A percentile compares a stretch with the other conserved stretches of the same genome.
Conservation (phyloP, 768 basidiomycete species). For the Kwoniella dendrophila region DNA sequence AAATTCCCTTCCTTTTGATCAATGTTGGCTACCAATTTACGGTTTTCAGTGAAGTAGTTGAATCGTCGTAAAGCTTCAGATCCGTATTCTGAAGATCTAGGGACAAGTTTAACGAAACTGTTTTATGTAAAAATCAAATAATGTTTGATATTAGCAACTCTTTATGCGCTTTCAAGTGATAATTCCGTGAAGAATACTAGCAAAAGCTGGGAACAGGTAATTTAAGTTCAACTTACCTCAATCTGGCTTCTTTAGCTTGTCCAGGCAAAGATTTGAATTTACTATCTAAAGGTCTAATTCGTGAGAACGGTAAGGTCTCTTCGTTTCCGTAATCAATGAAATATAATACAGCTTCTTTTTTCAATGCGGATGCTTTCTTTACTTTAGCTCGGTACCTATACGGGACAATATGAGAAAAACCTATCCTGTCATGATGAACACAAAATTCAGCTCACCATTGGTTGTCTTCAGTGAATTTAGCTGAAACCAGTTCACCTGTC, state of each 20-base stretch:
- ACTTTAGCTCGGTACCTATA: constrained; percentile 83
- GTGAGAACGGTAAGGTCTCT: constrained; percentile 75
- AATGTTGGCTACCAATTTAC: constrained; percentile 92
- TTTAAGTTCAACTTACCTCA: constrained; percentile 63
- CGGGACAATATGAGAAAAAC: too few species aligned
- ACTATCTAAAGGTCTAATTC: constrained; percentile 80
- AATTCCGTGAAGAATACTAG: too few species aligned
- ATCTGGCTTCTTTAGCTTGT: constrained; percentile 90
- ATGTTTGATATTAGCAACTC: background rate
- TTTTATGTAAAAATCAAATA: background rate
- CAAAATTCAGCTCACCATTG: constrained; percentile 65
- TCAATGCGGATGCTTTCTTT: constrained; percentile 77
- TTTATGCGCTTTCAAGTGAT: constrained; percentile 17
- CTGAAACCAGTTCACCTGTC: constrained; percentile 86
- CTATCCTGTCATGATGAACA: too few species aligned
- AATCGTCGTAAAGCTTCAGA: constrained; percentile 23
- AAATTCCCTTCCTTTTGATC: constrained; percentile 78
- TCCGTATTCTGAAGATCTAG: constrained; percentile 81
- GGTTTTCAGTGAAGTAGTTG: constrained; percentile 60
- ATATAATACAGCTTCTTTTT: constrained; percentile 90
- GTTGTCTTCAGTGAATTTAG: constrained; percentile 80
- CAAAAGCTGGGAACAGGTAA: background rate
- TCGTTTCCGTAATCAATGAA: constrained; percentile 89
- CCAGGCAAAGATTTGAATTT: constrained; percentile 87
- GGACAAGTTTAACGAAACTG: constrained; percentile 84